phyloP scores from a whole-genome alignment of 768 basidiomycete species.

The Crucibulum laeve region DNA sequence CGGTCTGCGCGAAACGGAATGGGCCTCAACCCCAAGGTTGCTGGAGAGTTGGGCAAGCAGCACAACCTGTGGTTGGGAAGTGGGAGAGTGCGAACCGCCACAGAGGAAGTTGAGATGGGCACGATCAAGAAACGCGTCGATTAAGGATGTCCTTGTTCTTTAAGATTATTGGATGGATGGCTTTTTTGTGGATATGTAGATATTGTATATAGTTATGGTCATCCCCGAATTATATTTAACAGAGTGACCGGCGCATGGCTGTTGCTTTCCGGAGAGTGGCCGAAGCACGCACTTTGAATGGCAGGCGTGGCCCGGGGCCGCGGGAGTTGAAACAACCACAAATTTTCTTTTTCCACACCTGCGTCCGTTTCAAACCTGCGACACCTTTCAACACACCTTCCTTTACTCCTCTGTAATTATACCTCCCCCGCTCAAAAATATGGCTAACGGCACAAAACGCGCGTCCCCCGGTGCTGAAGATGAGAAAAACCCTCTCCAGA shows the following conservation, averaged over 20 bases:
- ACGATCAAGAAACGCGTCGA: conserved; percentile 72
- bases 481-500: conserved; percentile 65
- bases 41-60: conserved; percentile 28
- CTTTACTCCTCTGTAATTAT: conserved; percentile 5
- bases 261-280: too few relatives aligned
- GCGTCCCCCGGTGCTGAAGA: conserved; percentile 74
- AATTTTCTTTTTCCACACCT: conserved; percentile 18
- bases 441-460: conserved; percentile 63
- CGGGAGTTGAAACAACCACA: conserved; percentile 22
- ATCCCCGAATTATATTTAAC: too few relatives aligned
- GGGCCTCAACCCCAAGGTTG: conserved; percentile 42
- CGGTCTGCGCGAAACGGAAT: conserved; percentile 74
- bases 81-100: conserved; percentile 32
- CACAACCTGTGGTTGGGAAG: conserved; percentile 32
- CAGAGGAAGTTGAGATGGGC: conserved; percentile 81
- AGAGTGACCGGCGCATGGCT: too few relatives aligned
- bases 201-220: too few relatives aligned
- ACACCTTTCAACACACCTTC: neutral
- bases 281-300: too few relatives aligned
- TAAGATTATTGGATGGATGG: conserved; percentile 8
- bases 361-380: neutral
- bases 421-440: conserved; percentile 15
- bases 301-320: conserved; percentile 9
- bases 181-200: conserved; percentile 3
- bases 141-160: conserved; percentile 23